Base-by-base conservation (phyloP, 169 alveolate species). In the Plasmodium relictum region DNA sequence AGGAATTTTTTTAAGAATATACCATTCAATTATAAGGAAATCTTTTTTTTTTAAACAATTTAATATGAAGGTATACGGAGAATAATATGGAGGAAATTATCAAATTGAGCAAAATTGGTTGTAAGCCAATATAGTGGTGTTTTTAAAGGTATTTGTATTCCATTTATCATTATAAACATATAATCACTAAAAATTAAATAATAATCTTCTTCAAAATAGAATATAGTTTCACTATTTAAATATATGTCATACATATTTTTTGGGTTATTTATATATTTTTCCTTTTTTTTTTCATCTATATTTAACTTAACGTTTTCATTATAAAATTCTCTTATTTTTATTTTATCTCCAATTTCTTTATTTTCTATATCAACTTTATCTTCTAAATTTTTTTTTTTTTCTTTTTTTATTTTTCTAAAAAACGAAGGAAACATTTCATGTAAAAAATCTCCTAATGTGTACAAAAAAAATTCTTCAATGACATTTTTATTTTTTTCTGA, bases 91-190 rank as follows among this genome's bases (percentile, higher is more conserved):
- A 83, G 71, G 18, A 83, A 68, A 45, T 83, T 68, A 62, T 83
- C 91, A 39, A 83, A 69, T 20, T 83, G 86, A 26, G 86, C 50
- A 69, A 83, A 83, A 48, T 83, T 83, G 9, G 69, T 18, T 8
- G 26, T 31, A 24, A 83, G 73, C 91, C 91, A 83, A 41, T 83
- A 83, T 24, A 83, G 52, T 16, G 91, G 91, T 3, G 91, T 68
- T 8, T 58, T 83, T 52, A 83, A 62, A 14, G 91, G 91, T 41
- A 83, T 83, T 83, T 83, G 91, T 54, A 83, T 83, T 7, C 91
- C 91, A 65, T 83, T 83, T 16, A 83, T 42, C 52, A 83, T 83
- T 58, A 83, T 58, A 50, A 83, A 69, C 85, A 83, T 83, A 31
- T 83, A 83, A 37, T 59, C 74, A 48, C 74, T 56, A 73, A 83